These are phyloP conservation scores for Chondrostereum purpureum DNA, from an alignment of 1,284 basidiomycete species.

Conservation along the genomic window DNA sequence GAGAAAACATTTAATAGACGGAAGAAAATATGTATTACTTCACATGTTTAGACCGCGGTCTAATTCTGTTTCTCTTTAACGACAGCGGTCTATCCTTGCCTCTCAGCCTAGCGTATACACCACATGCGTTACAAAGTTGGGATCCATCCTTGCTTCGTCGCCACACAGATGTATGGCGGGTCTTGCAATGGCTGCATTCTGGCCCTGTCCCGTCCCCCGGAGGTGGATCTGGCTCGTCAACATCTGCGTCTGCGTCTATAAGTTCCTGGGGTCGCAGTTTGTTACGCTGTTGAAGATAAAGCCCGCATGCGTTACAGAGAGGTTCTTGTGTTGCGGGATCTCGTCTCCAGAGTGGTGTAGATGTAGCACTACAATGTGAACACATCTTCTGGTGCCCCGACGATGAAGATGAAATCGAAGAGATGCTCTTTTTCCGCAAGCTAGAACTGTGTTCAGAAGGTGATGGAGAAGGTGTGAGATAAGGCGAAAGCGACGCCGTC, in stretches of 20 bases:
- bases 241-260: conserved; percentile 39
- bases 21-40: no score
- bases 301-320: conserved; percentile 41
- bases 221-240: conserved; percentile 29
- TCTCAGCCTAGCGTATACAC: conserved; percentile 39
- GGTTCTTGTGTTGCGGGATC: conserved; percentile 37
- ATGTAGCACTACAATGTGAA: conserved; percentile 40
- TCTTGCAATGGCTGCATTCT: conserved; percentile 41
- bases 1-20: no score
- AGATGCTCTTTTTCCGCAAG: background rate
- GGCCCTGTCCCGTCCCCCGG: conserved; percentile 33
- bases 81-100: conserved; percentile 39
- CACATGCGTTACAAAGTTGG: conserved; percentile 45
- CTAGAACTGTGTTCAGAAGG: background rate
- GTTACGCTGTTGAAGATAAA: conserved; percentile 41
- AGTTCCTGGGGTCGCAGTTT: conserved; percentile 42
- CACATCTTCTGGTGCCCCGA: conserved; percentile 28
- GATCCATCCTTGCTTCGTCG: conserved; percentile 39
- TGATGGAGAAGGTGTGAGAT: conserved; percentile 11
- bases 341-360: conserved; percentile 42
- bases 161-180: conserved; percentile 43
- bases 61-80: conserved; percentile 39
- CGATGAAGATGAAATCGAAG: background rate
- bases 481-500: conserved; percentile 6
- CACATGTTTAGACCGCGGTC: conserved; percentile 27